Percentiles rank a stretch among this genome's conserved stretches.
phyloP scores from a whole-genome alignment of 768 basidiomycete species.

The Gloeophyllum trabeum region DNA sequence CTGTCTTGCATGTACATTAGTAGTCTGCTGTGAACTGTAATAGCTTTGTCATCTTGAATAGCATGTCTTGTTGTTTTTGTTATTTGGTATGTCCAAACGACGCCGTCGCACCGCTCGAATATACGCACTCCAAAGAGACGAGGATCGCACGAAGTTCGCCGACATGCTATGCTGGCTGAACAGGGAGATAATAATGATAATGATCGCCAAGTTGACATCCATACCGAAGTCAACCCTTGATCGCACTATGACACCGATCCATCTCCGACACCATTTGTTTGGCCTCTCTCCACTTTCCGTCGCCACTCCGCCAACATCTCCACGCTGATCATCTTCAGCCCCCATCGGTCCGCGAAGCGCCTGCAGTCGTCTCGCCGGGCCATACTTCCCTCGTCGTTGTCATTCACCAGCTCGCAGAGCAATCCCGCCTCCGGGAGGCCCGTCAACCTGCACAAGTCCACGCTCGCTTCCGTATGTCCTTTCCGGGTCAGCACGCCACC shows the following conservation, averaged over 20 bases:
- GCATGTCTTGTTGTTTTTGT: no score
- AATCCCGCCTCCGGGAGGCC: constrained; percentile 60
- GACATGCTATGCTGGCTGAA: no score
- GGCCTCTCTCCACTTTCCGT: constrained; percentile 3
- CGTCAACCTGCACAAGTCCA: constrained; percentile 80
- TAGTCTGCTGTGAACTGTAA: no score
- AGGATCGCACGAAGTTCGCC: no score
- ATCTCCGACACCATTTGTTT: neutral
- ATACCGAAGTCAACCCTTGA: no score
- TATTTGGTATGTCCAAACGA: no score
- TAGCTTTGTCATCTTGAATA: no score
- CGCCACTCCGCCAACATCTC: constrained; percentile 58
- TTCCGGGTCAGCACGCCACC: constrained; percentile 82
- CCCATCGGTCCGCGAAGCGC: constrained; percentile 82
- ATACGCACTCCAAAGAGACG: no score
- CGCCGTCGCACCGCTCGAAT: no score
- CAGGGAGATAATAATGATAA: no score
- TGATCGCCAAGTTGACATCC: no score
- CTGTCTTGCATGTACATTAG: no score
- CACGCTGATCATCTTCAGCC: constrained; percentile 89
- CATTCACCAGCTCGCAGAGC: constrained; percentile 92
- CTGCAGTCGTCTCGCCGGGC: constrained; percentile 91
- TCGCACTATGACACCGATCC: neutral
- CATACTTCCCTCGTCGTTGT: constrained; percentile 83
- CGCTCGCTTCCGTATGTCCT: constrained; percentile 88